Evolutionary conservation across 1,284 basidiomycete species (phyloP), one percentile per base, ranked within the genome.

Genomic region (Microbotryum lychnidis-dioicae): DNA sequence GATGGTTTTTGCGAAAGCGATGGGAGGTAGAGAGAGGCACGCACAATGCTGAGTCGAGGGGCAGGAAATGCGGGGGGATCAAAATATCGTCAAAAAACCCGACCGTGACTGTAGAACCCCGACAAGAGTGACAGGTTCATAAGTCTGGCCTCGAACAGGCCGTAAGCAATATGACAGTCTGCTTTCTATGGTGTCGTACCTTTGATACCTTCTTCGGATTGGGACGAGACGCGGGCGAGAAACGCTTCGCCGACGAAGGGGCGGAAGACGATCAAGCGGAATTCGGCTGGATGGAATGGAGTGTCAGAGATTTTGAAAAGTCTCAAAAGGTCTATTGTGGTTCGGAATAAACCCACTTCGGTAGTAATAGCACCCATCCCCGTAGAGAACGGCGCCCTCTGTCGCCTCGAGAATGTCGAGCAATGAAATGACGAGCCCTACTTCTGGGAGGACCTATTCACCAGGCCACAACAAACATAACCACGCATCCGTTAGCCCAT

Each of bases 1-100:
- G 50, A 12, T 42, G 25, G 6, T 46, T 56, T 23, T 46, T 3
- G 27, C 14, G 48, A 10, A n/a, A 27, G 27, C 29, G 7, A 45
- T 29, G 20, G 2, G 48, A 44, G 4, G 5, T 27, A 18, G n/a
- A 45, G 20, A 18, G n/a, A 45, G 20, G 4, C 29, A 77, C 85
- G 62, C 72, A 89, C 87, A 90, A 92, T 4, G 87, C 83, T 37
- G 82, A 84, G 2, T 87, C 87, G 69, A 84, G 81, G 5, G 89
- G 77, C 81, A 93, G 59, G 77, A 81, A 42, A 76, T 77, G 50
- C 80, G 87, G 73, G 0, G 77, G 77, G 53, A 97, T 82, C 73
- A 90, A 89, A 46, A 97, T 86, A 72, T 97, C 92, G 73, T 94
- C 89, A 72, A 97, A 98, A 78, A 98, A 97, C 18, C 86, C 87